These are phyloP conservation scores for Wickerhamomyces alni DNA, from an alignment of 805 yeast genomes.

Conservation along the genomic window DNA sequence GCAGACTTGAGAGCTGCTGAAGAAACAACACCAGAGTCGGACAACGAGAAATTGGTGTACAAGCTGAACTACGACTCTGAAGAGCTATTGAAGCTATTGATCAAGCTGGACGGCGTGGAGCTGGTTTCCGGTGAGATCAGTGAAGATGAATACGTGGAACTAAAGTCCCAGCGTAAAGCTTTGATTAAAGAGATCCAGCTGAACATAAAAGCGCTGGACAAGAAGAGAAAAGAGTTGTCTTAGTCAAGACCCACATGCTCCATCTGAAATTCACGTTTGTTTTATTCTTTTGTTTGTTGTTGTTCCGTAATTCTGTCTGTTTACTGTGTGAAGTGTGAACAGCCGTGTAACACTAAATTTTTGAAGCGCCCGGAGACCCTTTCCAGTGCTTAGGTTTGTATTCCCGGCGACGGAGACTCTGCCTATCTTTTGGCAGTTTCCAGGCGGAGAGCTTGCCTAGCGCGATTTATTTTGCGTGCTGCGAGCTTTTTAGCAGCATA, in stretches of 20 bases:
- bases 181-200: constrained; percentile 56
- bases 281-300: not conserved
- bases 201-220: constrained; percentile 1
- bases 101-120: constrained; percentile 63
- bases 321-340: too few species aligned
- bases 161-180: constrained; percentile 54
- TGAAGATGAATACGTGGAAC: constrained; percentile 35
- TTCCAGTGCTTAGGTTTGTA: too few species aligned
- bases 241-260: not conserved
- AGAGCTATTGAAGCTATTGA: constrained; percentile 56
- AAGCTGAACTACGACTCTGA: constrained; percentile 59
- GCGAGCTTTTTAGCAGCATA: too few species aligned
- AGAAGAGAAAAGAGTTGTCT: not conserved
- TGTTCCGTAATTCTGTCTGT: too few species aligned
- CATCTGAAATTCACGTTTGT: not conserved
- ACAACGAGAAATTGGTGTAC: constrained; percentile 28
- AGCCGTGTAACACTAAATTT: too few species aligned
- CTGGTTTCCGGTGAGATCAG: constrained; percentile 21
- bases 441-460: too few species aligned
- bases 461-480: too few species aligned
- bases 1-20: not conserved
- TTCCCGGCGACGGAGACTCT: too few species aligned
- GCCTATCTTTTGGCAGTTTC: too few species aligned
- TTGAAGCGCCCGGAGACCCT: too few species aligned
- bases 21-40: not conserved